A percentile compares a stretch with the other conserved stretches of the same genome.
These are phyloP conservation scores for Paratrypanosoma confusum DNA, from an alignment of 208 protist genomes.

Conservation along the genomic window DNA sequence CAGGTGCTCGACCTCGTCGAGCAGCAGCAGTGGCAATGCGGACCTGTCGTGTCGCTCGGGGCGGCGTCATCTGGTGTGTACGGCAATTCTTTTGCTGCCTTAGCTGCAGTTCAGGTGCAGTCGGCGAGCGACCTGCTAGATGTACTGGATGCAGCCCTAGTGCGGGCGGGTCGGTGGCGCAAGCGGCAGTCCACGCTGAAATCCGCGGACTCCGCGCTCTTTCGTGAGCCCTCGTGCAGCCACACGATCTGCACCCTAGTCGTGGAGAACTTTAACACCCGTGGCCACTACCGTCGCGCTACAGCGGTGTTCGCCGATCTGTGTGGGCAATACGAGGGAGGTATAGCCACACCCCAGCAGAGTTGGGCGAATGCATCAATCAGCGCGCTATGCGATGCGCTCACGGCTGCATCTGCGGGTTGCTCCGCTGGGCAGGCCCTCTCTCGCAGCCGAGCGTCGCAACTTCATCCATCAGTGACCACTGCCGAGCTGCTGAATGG, in stretches of 20 bases:
- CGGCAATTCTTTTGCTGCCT: neutral
- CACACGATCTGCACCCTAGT: slow-evolving; percentile 13
- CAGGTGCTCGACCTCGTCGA: slow-evolving; percentile 9
- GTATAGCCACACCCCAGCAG: neutral
- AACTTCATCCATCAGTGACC: no score
- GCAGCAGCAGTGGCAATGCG: no score
- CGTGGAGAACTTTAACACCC: slow-evolving; percentile 21
- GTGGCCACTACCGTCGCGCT: slow-evolving; percentile 17
- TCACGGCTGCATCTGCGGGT: slow-evolving; percentile 11
- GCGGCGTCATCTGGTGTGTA: neutral
- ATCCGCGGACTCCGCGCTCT: no score
- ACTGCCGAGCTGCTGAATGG: no score
- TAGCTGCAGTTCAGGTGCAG: no score
- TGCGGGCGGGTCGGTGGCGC: no score
- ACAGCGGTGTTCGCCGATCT: slow-evolving; percentile 18
- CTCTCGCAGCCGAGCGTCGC: no score
- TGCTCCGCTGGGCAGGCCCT: no score
- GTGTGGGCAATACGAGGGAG: neutral
- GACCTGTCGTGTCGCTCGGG: neutral
- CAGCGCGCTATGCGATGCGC: slow-evolving; percentile 12
- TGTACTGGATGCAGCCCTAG: no score
- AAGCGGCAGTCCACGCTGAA: no score
- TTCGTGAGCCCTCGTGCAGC: no score
- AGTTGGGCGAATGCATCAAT: slow-evolving; percentile 9
- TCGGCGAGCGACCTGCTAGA: no score